These are phyloP conservation scores for Paraurostyla sp. DNA, from an alignment of 73 alveolate species.

Conservation along the genomic window DNA sequence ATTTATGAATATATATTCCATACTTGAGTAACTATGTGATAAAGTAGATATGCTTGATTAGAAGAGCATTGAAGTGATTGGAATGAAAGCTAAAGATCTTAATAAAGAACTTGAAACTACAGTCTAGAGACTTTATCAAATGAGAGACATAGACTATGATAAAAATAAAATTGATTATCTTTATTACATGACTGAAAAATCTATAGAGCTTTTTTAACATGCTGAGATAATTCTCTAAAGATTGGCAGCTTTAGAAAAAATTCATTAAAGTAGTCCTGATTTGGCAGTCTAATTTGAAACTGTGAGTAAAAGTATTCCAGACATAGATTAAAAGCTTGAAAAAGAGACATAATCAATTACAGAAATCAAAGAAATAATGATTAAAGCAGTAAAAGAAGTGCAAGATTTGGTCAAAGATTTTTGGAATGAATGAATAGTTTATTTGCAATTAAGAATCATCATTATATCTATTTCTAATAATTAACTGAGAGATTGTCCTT, in stretches of 20 bases:
- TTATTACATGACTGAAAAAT: constrained; percentile 25
- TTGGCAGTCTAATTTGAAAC: constrained; percentile 25
- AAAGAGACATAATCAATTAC: not conserved
- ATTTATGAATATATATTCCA: constrained; percentile 30
- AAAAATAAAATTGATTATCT: constrained; percentile 41
- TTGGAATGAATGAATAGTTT: not conserved
- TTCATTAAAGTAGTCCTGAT: constrained; percentile 41
- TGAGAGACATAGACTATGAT: constrained; percentile 54
- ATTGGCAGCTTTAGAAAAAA: constrained; percentile 48
- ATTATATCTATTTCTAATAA: too few relatives aligned
- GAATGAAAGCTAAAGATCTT: constrained; percentile 36
- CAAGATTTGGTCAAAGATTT: not conserved
- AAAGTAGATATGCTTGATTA: constrained; percentile 38
- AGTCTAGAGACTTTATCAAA: not conserved
- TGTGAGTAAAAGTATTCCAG: not conserved
- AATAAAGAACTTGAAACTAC: constrained; percentile 42
- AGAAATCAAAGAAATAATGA: not conserved
- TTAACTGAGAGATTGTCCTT: too few relatives aligned
- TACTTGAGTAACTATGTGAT: constrained; percentile 3
- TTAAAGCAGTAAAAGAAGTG: constrained; percentile 1
- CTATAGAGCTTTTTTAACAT: constrained; percentile 20
- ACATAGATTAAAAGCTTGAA: not conserved
- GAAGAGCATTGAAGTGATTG: constrained; percentile 36
- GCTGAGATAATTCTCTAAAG: constrained; percentile 18
- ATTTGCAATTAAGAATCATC: too few relatives aligned